Base-by-base conservation (phyloP, 306 rosid species). In the Spatholobus suberectus region DNA sequence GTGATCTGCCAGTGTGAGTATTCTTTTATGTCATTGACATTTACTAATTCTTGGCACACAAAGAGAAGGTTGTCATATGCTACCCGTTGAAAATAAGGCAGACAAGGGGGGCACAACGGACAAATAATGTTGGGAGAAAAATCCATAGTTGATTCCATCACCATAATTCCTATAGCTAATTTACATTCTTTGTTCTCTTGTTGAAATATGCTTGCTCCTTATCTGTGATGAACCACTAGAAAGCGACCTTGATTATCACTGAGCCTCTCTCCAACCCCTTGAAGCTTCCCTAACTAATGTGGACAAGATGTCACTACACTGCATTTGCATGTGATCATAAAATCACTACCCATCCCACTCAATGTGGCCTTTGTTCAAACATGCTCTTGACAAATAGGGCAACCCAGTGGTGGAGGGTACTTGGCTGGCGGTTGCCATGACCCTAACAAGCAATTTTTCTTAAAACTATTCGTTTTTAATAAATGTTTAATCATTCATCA, bases 51-150 rank as follows among this genome's bases (percentile, higher is more conserved):
- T 79, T 79, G 47, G 40, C 81, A 74, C 65, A 69, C 11, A 38
- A 29, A 62, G 72, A 62, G 71, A 41, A n/a, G 29, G 62, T 71
- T 32, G 35, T 51, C 47, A 80, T 38, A 44, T 47, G 82, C 74
- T 18, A 63, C 10, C 47, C 69, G 24, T 71, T 55, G 87, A 79
- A 82, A 86, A 63, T 37, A 84, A 59, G 54, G 5, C 23, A 81
- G 86, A 87, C 86, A 87, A 84, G 73, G 81, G 69, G 75, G 89
- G 75, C 83, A 77, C 88, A 84, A 73, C 69, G 85, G 90, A 86
- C 89, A 82, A 81, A 75, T 6, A 37, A 32, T 88, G 92, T 35
- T 68, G 8, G 83, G 32, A 78, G 75, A 85, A 85, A 66, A 83
- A 37, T 38, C 54, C 89, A 70, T 37, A 49, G 35, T 26, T 27